These are phyloP conservation scores for Aureobasidium leucospermi DNA, from an alignment of 2,329 filamentous ascomycete species.

Conservation along the genomic window DNA sequence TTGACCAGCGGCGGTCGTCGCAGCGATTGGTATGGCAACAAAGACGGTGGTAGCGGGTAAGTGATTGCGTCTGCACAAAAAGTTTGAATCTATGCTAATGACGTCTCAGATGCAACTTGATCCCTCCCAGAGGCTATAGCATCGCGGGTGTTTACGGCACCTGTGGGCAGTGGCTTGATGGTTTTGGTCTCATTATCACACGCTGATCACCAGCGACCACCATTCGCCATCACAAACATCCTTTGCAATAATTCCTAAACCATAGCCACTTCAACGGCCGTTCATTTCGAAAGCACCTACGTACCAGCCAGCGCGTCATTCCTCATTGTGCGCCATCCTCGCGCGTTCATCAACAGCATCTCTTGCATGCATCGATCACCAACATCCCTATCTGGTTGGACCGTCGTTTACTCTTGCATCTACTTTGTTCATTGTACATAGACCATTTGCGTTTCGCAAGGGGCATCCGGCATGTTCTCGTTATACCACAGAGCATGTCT, in stretches of 20 bases:
- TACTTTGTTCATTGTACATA: no score
- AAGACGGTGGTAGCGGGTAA: conserved; percentile 72
- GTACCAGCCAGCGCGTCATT: no score
- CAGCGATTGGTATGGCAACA: conserved; percentile 78
- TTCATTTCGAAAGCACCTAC: neutral
- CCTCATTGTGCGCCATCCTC: no score
- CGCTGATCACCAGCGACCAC: conserved; percentile 38
- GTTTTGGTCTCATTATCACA: conserved; percentile 73
- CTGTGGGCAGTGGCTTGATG: conserved; percentile 73
- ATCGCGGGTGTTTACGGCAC: conserved; percentile 84
- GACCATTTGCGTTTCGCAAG: no score
- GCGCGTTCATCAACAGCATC: no score
- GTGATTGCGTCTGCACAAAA: conserved; percentile 32
- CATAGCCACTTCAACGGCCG: neutral
- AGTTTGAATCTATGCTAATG: neutral
- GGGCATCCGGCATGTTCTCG: no score
- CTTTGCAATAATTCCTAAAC: neutral
- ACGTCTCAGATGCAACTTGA: conserved; percentile 64
- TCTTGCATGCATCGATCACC: no score
- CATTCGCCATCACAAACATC: no score
- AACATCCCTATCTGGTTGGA: no score
- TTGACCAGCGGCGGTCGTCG: conserved; percentile 82
- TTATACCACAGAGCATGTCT: no score
- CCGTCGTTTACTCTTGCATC: no score
- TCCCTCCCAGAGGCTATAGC: conserved; percentile 81